These are phyloP conservation scores for Fusarium sp. DNA, from an alignment of 2,329 filamentous ascomycete species.

Conservation along the genomic window DNA sequence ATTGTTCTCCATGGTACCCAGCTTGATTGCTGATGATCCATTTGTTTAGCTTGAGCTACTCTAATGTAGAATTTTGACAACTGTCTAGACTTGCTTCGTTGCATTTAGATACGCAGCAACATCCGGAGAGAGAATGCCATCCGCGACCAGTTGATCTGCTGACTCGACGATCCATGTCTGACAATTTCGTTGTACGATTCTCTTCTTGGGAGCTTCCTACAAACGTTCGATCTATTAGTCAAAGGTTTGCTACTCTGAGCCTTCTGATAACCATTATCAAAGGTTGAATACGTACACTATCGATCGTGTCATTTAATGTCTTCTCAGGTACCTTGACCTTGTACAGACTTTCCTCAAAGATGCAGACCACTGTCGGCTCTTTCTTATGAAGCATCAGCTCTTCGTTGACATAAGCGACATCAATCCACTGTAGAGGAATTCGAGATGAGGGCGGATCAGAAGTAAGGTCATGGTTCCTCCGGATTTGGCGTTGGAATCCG, in stretches of 20 bases:
- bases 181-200: not conserved
- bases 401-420: too few species aligned
- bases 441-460: not conserved
- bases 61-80: too few species aligned
- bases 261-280: too few species aligned
- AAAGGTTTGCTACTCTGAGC: too few species aligned
- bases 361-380: not conserved
- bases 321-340: not conserved
- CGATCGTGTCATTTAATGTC: not conserved
- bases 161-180: constrained; percentile 21
- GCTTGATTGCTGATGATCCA: too few species aligned
- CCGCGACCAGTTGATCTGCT: not conserved
- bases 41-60: too few species aligned
- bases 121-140: not conserved
- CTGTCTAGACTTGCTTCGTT: not conserved
- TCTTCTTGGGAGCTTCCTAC: not conserved
- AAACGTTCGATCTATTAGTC: too few species aligned
- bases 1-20: rapidly evolving
- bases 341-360: not conserved
- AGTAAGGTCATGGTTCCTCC: not conserved
- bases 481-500: not conserved
- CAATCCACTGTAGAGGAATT: not conserved
- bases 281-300: not conserved
- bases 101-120: not conserved
- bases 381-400: rapidly evolving